These are phyloP conservation scores for Lactarius evosmus DNA, from an alignment of 768 basidiomycete genomes.

Conservation along the genomic window DNA sequence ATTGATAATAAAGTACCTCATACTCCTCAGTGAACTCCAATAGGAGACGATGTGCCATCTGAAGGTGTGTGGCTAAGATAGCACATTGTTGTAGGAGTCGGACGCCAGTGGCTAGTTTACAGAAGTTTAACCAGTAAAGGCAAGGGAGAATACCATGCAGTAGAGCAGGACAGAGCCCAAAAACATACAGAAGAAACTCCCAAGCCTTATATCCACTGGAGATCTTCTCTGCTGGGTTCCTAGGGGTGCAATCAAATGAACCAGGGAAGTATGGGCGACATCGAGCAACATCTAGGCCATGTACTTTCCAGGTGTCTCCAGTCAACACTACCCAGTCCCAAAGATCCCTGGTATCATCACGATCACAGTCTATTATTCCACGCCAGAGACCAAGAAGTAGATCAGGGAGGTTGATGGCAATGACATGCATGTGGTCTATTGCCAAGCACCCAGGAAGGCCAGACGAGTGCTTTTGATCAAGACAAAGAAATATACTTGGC, in stretches of 20 bases:
- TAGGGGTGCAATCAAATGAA: constrained; percentile 36
- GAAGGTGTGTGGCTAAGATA: neutral
- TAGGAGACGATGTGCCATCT: constrained; percentile 31
- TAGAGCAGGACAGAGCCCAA: too few relatives aligned
- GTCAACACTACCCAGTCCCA: constrained; percentile 38
- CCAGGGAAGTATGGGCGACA: constrained; percentile 38
- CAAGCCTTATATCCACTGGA: too few relatives aligned
- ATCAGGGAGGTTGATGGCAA: constrained; percentile 39
- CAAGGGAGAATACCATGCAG: constrained; percentile 20
- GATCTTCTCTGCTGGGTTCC: too few relatives aligned
- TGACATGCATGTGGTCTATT: constrained; percentile 42
- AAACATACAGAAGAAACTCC: too few relatives aligned
- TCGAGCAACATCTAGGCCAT: constrained; percentile 37
- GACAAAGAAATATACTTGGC: constrained; percentile 36
- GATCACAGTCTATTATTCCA: constrained; percentile 31
- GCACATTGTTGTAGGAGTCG: constrained; percentile 28
- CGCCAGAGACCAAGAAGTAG: constrained; percentile 37
- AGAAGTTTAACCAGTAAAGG: constrained; percentile 33
- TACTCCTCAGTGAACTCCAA: constrained; percentile 34
- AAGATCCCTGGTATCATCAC: constrained; percentile 25
- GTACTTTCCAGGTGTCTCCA: constrained; percentile 35
- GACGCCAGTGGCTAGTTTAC: constrained; percentile 32
- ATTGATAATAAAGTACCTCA: constrained; percentile 39
- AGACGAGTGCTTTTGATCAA: constrained; percentile 28
- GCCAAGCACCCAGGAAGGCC: constrained; percentile 35